A percentile compares a stretch with the other conserved stretches of the same genome.
Conservation (phyloP, 2,329 filamentous ascomycete genomes). For the Talaromyces sp. region DNA sequence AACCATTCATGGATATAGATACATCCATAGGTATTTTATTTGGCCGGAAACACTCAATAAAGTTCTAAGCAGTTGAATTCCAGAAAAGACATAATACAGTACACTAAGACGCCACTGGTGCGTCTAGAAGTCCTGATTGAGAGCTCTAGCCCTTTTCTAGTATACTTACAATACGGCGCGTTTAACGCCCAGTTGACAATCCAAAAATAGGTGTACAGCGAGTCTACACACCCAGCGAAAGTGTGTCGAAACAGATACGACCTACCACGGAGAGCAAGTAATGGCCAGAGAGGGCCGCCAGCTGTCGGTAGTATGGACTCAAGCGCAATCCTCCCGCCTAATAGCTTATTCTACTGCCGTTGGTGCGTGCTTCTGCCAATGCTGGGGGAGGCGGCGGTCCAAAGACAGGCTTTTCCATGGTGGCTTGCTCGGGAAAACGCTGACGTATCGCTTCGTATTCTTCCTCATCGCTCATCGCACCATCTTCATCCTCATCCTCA, state of each 20-base stretch:
- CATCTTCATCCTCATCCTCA: slow-evolving; percentile 60
- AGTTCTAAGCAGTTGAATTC: neutral
- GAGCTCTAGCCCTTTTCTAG: slow-evolving; percentile 6
- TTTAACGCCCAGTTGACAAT: neutral
- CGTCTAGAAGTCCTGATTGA: neutral
- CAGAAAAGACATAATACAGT: slow-evolving; percentile 6
- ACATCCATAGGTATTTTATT: too few species aligned
- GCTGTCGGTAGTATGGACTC: neutral
- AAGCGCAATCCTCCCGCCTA: neutral
- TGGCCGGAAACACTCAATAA: too few species aligned
- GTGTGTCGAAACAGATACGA: neutral
- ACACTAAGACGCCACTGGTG: slow-evolving; percentile 3
- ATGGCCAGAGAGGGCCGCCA: neutral
- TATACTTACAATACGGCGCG: slow-evolving; percentile 1
- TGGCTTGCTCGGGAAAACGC: slow-evolving; percentile 24
- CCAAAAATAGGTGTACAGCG: neutral
- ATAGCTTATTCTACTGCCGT: slow-evolving; percentile 35
- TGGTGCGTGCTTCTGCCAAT: slow-evolving; percentile 42
- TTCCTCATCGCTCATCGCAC: slow-evolving; percentile 53
- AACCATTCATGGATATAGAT: too few species aligned
- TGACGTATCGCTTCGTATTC: slow-evolving; percentile 44
- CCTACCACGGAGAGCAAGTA: neutral
- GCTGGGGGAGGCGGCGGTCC: slow-evolving; percentile 49
- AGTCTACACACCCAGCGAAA: neutral
- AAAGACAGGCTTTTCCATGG: slow-evolving; percentile 40